Base-by-base conservation (phyloP, 1,284 basidiomycete species). In the Phylloboletellus chloephorus region DNA sequence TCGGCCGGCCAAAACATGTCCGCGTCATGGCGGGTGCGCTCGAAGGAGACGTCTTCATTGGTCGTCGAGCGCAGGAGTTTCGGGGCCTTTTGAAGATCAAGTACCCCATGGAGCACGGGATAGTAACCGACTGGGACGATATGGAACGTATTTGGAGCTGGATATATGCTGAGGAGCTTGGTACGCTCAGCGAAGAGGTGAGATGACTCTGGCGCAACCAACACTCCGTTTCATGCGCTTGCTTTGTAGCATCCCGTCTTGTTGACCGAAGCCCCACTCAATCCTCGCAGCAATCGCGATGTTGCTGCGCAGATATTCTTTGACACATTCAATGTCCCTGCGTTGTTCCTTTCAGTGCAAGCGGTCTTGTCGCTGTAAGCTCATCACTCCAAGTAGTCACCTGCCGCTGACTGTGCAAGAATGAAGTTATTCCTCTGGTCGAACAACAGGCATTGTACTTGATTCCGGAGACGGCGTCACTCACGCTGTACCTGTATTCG, bases 401-500 rank as follows among this genome's bases (percentile, higher is more conserved):
- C 28, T 12, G 29, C 17, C 13, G 13, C 46, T 61, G 35, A 63
- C 19, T 23, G 17, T n/a, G 19, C 34, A 47, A 15, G 41, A 25
- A 46, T 39, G 12, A 53, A 97, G 94, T 61, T 99, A 99, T 70
- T 94, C 96, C 3, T 97, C 95, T 5, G 96, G 96, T n/a, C 79
- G 96, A 49, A 98, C 96, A 46, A 98, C 96, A 21, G 96, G 96
- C 26, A 97, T 98, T 44, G 96, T 99, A 3, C 76, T 99, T 11
- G 96, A 99, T 63, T 98, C 96, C 3, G 96, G 96, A 9, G 96
- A 99, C 61, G 96, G 96, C 16, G 96, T 99, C 2, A 98, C 96
- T 15, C 96, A 99, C 54, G 92, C 96, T 3, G 96, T 99, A 3
- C 96, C 96, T 3, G 96, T 99, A 8, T 99, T 96, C 58, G 96